Evolutionary conservation across 768 basidiomycete genomes (phyloP).

Genomic region (Cystobasidium ongulense): DNA sequence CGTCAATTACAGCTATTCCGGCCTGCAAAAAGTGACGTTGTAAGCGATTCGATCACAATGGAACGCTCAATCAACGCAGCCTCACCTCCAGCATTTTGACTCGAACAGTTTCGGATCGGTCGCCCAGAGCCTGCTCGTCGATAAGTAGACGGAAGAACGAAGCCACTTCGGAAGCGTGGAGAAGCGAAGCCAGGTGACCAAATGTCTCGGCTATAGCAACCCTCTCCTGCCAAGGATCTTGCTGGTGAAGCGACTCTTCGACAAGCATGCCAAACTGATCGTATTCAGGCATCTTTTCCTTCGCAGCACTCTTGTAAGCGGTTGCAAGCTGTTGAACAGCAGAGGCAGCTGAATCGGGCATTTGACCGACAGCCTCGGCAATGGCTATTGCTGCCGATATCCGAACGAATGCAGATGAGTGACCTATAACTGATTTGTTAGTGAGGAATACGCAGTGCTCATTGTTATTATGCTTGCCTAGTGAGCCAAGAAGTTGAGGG

Average conservation of each 20-base stretch:
- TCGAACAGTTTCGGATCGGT: slow-evolving; percentile 70
- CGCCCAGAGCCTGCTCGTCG: slow-evolving; percentile 75
- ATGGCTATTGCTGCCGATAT: slow-evolving; percentile 63
- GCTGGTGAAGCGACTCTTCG: slow-evolving; percentile 69
- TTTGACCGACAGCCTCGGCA: slow-evolving; percentile 64
- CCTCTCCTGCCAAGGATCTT: slow-evolving; percentile 80
- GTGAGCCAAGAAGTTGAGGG: slow-evolving; percentile 54
- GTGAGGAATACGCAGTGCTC: not conserved
- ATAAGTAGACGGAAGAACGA: slow-evolving; percentile 79
- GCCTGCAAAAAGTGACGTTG: slow-evolving; percentile 48
- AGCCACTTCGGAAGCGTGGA: slow-evolving; percentile 57
- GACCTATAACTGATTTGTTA: slow-evolving; percentile 51
- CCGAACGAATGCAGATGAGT: slow-evolving; percentile 72
- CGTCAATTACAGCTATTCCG: slow-evolving; percentile 70
- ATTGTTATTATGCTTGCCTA: slow-evolving; percentile 53
- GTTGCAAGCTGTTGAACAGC: slow-evolving; percentile 53
- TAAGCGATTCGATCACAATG: not conserved
- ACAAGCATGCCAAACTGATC: slow-evolving; percentile 92
- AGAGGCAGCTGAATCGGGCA: slow-evolving; percentile 56
- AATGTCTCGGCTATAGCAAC: slow-evolving; percentile 65
- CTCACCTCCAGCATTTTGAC: slow-evolving; percentile 65
- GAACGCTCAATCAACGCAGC: not conserved
- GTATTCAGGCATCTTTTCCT: slow-evolving; percentile 78
- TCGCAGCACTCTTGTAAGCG: slow-evolving; percentile 72
- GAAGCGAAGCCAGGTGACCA: slow-evolving; percentile 58